These are phyloP conservation scores for Ceratobasidium sp. DNA, from an alignment of 1,284 basidiomycete species.

Conservation along the genomic window DNA sequence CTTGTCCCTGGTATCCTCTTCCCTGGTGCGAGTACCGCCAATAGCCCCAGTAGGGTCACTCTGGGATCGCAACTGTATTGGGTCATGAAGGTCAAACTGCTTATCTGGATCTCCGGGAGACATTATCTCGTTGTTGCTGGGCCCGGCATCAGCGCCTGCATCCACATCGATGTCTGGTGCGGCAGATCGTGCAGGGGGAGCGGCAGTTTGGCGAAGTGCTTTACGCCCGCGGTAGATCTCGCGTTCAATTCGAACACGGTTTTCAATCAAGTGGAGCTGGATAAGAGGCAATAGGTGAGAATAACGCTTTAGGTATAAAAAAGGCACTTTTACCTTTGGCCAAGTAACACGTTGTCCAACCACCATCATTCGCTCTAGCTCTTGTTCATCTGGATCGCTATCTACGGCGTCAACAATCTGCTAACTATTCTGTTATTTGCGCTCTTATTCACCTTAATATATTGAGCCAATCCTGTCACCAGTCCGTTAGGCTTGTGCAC, in stretches of 20 bases:
- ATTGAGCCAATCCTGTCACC: slow-evolving; percentile 75
- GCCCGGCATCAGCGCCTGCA: slow-evolving; percentile 26
- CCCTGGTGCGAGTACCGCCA: not conserved
- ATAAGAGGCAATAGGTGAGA: not conserved
- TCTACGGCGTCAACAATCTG: not conserved
- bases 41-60: not conserved
- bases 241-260: slow-evolving; percentile 78
- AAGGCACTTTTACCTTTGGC: slow-evolving; percentile 72
- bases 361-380: slow-evolving; percentile 81
- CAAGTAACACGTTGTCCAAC: slow-evolving; percentile 92
- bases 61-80: not conserved
- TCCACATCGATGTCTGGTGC: slow-evolving; percentile 24
- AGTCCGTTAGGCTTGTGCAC: slow-evolving; percentile 24
- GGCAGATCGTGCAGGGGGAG: slow-evolving; percentile 48
- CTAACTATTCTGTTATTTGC: not conserved
- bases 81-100: slow-evolving; percentile 14
- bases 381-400: slow-evolving; percentile 79
- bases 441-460: slow-evolving; percentile 58
- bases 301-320: slow-evolving; percentile 15
- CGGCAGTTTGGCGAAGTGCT: slow-evolving; percentile 62
- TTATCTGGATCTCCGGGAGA: slow-evolving; percentile 26
- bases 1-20: slow-evolving; percentile 7
- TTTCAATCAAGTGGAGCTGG: slow-evolving; percentile 89
- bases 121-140: slow-evolving; percentile 28
- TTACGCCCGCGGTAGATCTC: slow-evolving; percentile 84